Conservation (phyloP, 352 stramenopile species). For the Globisporangium viniferum region DNA sequence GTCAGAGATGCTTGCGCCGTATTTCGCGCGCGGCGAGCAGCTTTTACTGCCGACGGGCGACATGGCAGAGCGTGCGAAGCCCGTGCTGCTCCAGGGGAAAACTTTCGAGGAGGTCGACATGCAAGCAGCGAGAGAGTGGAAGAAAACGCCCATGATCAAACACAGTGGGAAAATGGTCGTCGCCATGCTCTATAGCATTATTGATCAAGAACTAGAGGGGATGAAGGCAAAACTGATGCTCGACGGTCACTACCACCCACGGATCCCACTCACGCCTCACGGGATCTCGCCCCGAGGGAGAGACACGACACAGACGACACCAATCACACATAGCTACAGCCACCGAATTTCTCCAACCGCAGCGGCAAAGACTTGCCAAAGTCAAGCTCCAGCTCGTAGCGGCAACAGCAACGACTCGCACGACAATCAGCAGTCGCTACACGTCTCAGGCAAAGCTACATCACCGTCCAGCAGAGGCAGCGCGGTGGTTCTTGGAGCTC, state of each 20-base stretch:
- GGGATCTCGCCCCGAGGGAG: background rate
- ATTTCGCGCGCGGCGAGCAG: constrained; percentile 70
- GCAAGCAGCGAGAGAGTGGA: constrained; percentile 53
- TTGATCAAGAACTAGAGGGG: constrained; percentile 75
- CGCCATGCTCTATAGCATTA: constrained; percentile 84
- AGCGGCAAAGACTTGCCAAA: background rate
- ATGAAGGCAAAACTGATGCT: constrained; percentile 35
- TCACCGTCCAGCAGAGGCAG: background rate
- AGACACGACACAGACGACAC: background rate
- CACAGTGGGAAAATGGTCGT: constrained; percentile 74
- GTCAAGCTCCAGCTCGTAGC: background rate
- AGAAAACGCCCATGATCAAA: constrained; percentile 85
- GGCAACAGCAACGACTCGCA: background rate
- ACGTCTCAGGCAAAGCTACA: background rate
- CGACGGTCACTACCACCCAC: constrained; percentile 13
- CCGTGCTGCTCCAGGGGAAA: constrained; percentile 71
- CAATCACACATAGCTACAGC: background rate
- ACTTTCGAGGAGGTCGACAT: constrained; percentile 67
- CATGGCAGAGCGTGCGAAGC: constrained; percentile 50
- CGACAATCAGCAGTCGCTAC: background rate
- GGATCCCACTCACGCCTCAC: constrained; percentile 17
- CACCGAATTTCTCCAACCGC: background rate
- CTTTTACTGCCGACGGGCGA: constrained; percentile 65
- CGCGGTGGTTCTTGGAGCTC: constrained; percentile 7
- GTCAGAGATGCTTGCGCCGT: constrained; percentile 49